Evolutionary conservation across 805 yeast species (phyloP).

Genomic region (Candida manassasensis): DNA sequence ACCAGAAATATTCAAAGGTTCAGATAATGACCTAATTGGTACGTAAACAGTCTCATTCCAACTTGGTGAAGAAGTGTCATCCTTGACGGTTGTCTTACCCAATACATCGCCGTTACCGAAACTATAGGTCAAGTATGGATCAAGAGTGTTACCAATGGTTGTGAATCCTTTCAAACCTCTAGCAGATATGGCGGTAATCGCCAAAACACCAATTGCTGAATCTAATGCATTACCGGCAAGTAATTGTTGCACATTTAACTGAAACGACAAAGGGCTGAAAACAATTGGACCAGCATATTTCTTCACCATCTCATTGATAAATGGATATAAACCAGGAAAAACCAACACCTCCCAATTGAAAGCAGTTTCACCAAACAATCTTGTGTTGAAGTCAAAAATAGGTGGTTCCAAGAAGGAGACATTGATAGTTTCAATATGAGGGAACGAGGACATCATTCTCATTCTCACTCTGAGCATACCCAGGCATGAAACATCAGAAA

Average conservation of each 20-base stretch:
- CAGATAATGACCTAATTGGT: constrained; percentile 70
- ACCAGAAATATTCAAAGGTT: constrained; percentile 69
- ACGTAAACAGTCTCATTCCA: constrained; percentile 81
- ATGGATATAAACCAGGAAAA: constrained; percentile 80
- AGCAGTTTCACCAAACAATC: constrained; percentile 69
- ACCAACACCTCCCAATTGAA: constrained; percentile 85
- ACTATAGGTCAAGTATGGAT: constrained; percentile 81
- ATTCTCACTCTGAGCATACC: constrained; percentile 75
- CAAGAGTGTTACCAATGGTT: constrained; percentile 71
- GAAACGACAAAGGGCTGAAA: constrained; percentile 87
- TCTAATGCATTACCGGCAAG: constrained; percentile 75
- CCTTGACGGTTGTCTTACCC: constrained; percentile 65
- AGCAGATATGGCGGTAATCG: constrained; percentile 64
- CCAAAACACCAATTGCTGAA: constrained; percentile 83
- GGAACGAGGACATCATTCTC: constrained; percentile 86
- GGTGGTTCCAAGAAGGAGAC: constrained; percentile 85
- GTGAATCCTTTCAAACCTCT: constrained; percentile 64
- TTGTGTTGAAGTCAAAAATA: constrained; percentile 76
- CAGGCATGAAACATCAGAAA: constrained; percentile 74
- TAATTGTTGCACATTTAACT: constrained; percentile 86
- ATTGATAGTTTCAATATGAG: constrained; percentile 89
- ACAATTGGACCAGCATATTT: constrained; percentile 87
- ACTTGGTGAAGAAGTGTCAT: constrained; percentile 65
- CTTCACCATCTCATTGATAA: constrained; percentile 78
- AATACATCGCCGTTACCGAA: constrained; percentile 47